These are phyloP conservation scores for Pouteria campechiana DNA, from an alignment of 179 eudicot species.

Conservation along the genomic window DNA sequence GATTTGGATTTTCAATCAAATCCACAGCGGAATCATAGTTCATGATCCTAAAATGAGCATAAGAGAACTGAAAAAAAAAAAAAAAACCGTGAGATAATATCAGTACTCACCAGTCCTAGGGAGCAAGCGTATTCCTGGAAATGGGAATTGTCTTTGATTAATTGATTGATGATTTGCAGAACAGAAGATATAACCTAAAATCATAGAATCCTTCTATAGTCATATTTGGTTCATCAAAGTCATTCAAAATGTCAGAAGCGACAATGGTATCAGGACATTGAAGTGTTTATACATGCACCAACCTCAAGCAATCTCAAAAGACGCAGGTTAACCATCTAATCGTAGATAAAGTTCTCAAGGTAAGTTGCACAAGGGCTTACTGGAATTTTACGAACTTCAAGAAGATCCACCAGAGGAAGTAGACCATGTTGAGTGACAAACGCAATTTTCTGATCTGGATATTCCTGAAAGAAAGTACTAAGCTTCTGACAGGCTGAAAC, in stretches of 20 bases:
- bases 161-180: constrained; percentile 82
- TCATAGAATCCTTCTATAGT: no score
- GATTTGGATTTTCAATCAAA: neutral
- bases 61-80: neutral
- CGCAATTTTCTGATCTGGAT: constrained; percentile 84
- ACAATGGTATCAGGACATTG: no score
- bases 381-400: constrained; percentile 75
- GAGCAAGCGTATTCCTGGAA: constrained; percentile 97
- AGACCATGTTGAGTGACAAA: constrained; percentile 89
- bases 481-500: constrained; percentile 86
- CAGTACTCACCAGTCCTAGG: constrained; percentile 79
- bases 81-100: no score
- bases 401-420: constrained; percentile 92
- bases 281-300: no score
- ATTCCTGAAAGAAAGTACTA: constrained; percentile 70
- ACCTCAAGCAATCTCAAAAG: no score
- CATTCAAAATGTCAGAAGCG: no score
- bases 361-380: no score
- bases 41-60: neutral
- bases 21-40: neutral
- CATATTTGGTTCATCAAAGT: no score
- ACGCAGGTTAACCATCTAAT: no score
- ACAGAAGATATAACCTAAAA: constrained; percentile 87
- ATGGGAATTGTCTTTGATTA: constrained; percentile 80
- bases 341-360: no score